Evolutionary conservation across 2,329 filamentous ascomycete genomes (phyloP), one percentile per base, ranked within the genome.

Genomic region (Epichloe festucae): DNA sequence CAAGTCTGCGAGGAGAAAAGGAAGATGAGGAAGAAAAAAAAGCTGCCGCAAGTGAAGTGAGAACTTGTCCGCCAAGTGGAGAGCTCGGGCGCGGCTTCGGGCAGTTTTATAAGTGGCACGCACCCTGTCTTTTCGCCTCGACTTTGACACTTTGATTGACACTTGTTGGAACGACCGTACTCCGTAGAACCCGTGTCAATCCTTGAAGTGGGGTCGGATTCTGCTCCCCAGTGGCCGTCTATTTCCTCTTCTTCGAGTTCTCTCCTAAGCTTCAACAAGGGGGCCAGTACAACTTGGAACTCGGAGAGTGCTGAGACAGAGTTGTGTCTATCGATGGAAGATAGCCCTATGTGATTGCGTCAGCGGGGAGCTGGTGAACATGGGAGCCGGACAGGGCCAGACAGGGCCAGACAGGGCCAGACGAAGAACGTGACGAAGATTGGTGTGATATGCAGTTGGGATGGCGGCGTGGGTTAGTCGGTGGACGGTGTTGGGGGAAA

Each of bases 21-120:
- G 10, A 41, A 41, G 17, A n/a, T 41, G 14, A 15, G 38, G 19
- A 46, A 35, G 14, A 49, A 36, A 43, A 36, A 46, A 46, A 46
- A 51, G 38, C 19, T 27, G 38, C 39, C 46, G 36, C 38, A 8
- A 44, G 15, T 14, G 38, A 47, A 31, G 40, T 23, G 40, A 40
- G 21, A 48, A 34, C 34, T 38, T 42, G 15, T 23, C 38, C 19
- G 36, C 17, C 17, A 45, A 38, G 51, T 48, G 41, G 41, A 52
- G 46, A 46, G 46, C 45, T 35, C 35, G 47, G 39, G 50, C 50
- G 49, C 43, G 23, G 48, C 48, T 41, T 51, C 34, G 31, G 50
- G 21, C 46, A 19, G 31, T 42, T 46, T 42, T 41, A 52, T 46
- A 52, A 41, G 47, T 49, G 47, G 51, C 42, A 45, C 48, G 17